phyloP scores from a whole-genome alignment of 352 stramenopile genomes.

The Phytophthora sojae region DNA sequence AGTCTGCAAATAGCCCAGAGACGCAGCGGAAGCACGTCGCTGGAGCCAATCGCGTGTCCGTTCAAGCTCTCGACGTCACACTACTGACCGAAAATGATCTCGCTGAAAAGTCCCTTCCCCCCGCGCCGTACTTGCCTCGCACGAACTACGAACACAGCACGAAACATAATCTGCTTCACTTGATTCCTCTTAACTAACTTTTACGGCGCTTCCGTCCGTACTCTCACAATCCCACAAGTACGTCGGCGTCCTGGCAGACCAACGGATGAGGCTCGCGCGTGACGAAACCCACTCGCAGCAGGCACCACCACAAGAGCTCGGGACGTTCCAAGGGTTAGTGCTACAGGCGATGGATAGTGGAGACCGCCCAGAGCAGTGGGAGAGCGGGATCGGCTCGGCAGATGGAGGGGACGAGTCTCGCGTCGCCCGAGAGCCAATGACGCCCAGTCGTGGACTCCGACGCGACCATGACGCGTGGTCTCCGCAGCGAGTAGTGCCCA shows the following conservation, averaged over 20 bases:
- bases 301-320: not conserved
- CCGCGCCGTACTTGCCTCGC: not conserved
- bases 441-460: not conserved
- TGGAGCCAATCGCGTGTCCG: slow-evolving; percentile 9
- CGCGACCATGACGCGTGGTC: not conserved
- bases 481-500: slow-evolving; percentile 1
- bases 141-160: not conserved
- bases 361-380: slow-evolving; percentile 3
- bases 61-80: not conserved
- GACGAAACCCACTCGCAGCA: not conserved
- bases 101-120: not conserved
- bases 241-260: not conserved
- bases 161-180: slow-evolving; percentile 3
- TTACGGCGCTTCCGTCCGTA: not conserved
- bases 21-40: not conserved
- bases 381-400: not conserved
- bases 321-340: slow-evolving; percentile 11
- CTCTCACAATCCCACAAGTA: not conserved
- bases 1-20: not conserved
- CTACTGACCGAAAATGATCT: slow-evolving; percentile 8
- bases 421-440: not conserved
- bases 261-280: not conserved
- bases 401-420: not conserved
- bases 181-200: not conserved
- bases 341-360: slow-evolving; percentile 3